Percentiles rank a stretch among this genome's conserved stretches.
Conservation (phyloP, 352 stramenopile species). For the Globisporangium iwayamae region DNA sequence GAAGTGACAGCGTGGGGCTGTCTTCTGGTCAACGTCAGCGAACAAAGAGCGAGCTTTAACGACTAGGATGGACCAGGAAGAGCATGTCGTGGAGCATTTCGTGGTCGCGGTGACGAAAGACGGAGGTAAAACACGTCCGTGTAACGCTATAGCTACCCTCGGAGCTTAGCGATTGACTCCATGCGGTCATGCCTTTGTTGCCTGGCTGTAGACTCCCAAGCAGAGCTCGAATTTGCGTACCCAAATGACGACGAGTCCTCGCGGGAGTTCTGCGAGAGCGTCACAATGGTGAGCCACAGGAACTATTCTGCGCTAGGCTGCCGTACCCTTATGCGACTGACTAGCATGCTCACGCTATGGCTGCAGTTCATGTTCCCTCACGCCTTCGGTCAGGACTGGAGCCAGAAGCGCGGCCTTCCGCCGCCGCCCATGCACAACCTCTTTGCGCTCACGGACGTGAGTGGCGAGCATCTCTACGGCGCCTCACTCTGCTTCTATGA, state of each 20-base stretch:
- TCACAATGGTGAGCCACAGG: constrained; percentile 33
- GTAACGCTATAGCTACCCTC: no score
- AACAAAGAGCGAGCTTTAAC: background rate
- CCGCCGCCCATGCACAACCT: constrained; percentile 44
- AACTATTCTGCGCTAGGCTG: background rate
- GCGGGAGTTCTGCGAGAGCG: constrained; percentile 44
- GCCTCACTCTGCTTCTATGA: constrained; percentile 51
- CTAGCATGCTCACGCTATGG: background rate
- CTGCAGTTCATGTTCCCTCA: constrained; percentile 50
- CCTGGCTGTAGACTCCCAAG: constrained; percentile 17
- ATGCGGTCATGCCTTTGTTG: background rate
- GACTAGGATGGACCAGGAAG: constrained; percentile 7
- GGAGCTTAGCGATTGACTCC: no score
- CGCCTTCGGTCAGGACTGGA: constrained; percentile 29
- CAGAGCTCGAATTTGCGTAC: constrained; percentile 37
- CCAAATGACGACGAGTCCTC: constrained; percentile 21
- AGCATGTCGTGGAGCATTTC: constrained; percentile 40
- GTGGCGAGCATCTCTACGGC: constrained; percentile 42
- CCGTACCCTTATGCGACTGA: background rate
- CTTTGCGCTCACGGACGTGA: constrained; percentile 43
- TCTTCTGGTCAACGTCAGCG: background rate
- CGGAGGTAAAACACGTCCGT: constrained; percentile 14
- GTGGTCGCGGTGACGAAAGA: constrained; percentile 33
- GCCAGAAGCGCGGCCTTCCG: constrained; percentile 20
- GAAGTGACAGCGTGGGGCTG: background rate